Base-by-base conservation (phyloP, 345 rosid genomes). In the Laguncularia racemosa region DNA sequence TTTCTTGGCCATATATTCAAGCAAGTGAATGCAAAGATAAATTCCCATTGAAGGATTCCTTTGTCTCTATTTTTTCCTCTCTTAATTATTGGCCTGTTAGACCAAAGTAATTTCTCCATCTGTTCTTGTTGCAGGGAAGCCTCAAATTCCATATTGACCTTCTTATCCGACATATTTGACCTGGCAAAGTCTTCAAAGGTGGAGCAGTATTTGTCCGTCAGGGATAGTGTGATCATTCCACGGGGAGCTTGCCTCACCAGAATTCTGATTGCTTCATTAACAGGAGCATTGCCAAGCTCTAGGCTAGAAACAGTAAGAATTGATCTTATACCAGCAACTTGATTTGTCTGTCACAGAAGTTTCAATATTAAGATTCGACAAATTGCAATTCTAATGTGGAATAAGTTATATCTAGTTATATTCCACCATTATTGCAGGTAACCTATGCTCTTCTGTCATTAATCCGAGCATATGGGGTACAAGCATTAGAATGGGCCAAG, bases 261-360 rank as follows among this genome's bases (percentile, higher is more conserved):
- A 90, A 71, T 93, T 65, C 69, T 93, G 70, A 70, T 93, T 57
- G 86, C 97, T 14, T 88, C 96, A 46, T 69, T 93, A 69, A 75
- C 99, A 7, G 99, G 99, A 71, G 99, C 99, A 61, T 86, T 93
- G 45, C 99, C 99, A 23, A 78, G 87, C 83, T 93, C 97, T 55
- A 89, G 95, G 70, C 57, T 93, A 65, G 97, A 93, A 64, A 76
- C 90, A 74, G 97, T 89, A 78, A 60, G 63, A 23, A 46, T 46
- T 58, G 46, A 45, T 59, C 18, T 33, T 54, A 46, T 57, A 23
- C 28, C 28, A 23, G 28, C 10, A 44, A 52, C 4, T 26, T 6
- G 17, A 6, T 28, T 1, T 0, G 13, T 21, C 20, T 4, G 9
- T 4, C 40, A 33, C 40, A 33, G 40, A 33, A 33, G 40, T 33